Evolutionary conservation across 495 filamentous ascomycete species (phyloP).

Genomic region (Tuber magnatum): DNA sequence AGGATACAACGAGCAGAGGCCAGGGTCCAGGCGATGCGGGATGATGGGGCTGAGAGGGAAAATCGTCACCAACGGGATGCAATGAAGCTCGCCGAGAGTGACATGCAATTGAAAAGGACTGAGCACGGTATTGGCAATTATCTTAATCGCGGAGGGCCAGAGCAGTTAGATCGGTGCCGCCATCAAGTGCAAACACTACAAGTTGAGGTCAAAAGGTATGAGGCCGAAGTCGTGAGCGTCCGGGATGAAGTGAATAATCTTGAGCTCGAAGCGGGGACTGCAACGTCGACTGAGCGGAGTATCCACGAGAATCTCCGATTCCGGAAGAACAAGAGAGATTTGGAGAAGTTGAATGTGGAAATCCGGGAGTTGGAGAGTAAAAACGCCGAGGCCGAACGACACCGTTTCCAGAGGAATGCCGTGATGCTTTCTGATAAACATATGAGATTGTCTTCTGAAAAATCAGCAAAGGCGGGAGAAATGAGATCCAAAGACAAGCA

Average conservation of each 20-base stretch:
- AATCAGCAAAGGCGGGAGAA: slow-evolving; percentile 59
- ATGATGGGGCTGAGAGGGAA: slow-evolving; percentile 64
- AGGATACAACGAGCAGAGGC: slow-evolving; percentile 65
- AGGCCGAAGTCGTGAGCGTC: slow-evolving; percentile 56
- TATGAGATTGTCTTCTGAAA: slow-evolving; percentile 51
- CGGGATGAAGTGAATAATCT: slow-evolving; percentile 73
- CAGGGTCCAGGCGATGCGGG: slow-evolving; percentile 64
- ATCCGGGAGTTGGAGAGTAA: slow-evolving; percentile 70
- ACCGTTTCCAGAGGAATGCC: slow-evolving; percentile 64
- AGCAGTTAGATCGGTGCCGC: slow-evolving; percentile 61
- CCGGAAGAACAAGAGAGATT: slow-evolving; percentile 60
- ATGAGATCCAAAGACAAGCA: slow-evolving; percentile 78
- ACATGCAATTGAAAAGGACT: slow-evolving; percentile 66
- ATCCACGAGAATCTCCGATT: slow-evolving; percentile 83
- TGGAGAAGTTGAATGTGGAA: slow-evolving; percentile 59
- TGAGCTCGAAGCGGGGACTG: slow-evolving; percentile 66
- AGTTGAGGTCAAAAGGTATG: slow-evolving; percentile 57
- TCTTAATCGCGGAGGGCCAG: slow-evolving; percentile 63
- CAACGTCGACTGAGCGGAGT: slow-evolving; percentile 67
- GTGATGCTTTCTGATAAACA: slow-evolving; percentile 54
- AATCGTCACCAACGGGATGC: slow-evolving; percentile 65
- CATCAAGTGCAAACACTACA: slow-evolving; percentile 53
- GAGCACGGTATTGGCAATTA: slow-evolving; percentile 76
- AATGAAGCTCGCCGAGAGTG: slow-evolving; percentile 60
- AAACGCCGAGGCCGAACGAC: slow-evolving; percentile 73